Evolutionary conservation across 345 rosid species (phyloP).

Genomic region (Eutrema heterophyllum): DNA sequence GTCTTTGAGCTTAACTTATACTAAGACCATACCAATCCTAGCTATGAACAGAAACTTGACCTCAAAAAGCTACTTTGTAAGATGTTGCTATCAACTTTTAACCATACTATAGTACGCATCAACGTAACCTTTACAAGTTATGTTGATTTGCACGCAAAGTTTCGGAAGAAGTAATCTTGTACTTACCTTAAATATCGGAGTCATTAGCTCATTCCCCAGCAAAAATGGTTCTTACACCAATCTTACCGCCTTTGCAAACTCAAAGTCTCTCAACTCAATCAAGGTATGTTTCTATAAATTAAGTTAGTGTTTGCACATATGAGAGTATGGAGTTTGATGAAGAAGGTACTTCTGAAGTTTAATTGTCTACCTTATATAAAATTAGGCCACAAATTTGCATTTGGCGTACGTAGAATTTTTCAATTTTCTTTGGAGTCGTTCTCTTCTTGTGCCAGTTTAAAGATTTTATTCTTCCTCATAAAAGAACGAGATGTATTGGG

Average conservation of each 20-base stretch:
- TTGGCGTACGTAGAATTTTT: no score
- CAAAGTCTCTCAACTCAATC: slow-evolving; percentile 44
- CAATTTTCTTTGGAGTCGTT: no score
- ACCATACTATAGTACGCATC: neutral
- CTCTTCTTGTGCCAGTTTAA: no score
- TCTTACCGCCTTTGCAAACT: slow-evolving; percentile 62
- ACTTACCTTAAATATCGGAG: slow-evolving; percentile 57
- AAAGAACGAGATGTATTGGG: no score
- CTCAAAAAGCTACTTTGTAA: slow-evolving; percentile 21
- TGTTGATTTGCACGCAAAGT: neutral
- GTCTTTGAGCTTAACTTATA: slow-evolving; percentile 1
- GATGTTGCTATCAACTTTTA: neutral
- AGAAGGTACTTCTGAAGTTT: no score
- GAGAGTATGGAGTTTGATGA: no score
- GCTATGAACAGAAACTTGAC: neutral
- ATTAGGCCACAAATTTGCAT: no score
- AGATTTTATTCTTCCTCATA: no score
- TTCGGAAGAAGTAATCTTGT: neutral
- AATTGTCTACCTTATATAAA: no score
- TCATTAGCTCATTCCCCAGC: slow-evolving; percentile 55
- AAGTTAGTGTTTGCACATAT: no score
- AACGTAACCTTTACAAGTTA: neutral
- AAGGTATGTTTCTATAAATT: no score
- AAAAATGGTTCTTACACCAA: slow-evolving; percentile 60
- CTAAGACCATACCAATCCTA: neutral